Conservation (phyloP, 306 rosid genomes). For the Benincasa hispida region DNA sequence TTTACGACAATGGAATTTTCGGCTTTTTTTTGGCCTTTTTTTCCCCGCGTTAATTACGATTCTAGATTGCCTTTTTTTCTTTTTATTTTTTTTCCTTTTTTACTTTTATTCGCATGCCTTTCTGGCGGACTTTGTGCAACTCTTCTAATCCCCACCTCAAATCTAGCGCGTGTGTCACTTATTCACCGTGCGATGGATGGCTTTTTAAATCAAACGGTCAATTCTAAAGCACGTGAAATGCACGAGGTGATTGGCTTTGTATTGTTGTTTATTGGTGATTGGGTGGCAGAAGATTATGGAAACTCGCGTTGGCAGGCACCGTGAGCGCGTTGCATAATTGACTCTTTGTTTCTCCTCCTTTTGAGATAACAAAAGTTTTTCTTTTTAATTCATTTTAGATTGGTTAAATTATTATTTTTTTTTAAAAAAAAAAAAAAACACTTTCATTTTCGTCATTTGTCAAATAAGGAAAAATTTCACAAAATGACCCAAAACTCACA, state of each 20-base stretch:
- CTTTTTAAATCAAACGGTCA: not conserved
- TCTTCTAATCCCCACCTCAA: not conserved
- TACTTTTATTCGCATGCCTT: not conserved
- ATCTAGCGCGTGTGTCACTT: not conserved
- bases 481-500: too few species aligned
- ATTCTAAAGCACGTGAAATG: not conserved
- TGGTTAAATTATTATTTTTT: too few species aligned
- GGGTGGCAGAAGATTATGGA: slow-evolving; percentile 4
- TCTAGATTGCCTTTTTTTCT: not conserved
- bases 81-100: not conserved
- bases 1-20: not conserved
- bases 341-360: not conserved
- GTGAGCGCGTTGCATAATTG: slow-evolving; percentile 1
- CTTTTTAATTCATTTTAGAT: too few species aligned
- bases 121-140: not conserved
- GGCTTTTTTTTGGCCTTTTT: not conserved
- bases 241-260: not conserved
- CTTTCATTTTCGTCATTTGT: too few species aligned
- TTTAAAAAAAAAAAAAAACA: too few species aligned
- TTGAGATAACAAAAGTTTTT: too few species aligned
- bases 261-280: not conserved
- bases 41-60: slow-evolving; percentile 4
- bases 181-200: not conserved
- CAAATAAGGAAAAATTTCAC: too few species aligned
- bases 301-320: slow-evolving; percentile 5